Percentiles rank a stretch among this genome's conserved stretches.
Conservation (phyloP, 1,284 basidiomycete species). For the Malassezia cuniculi region DNA sequence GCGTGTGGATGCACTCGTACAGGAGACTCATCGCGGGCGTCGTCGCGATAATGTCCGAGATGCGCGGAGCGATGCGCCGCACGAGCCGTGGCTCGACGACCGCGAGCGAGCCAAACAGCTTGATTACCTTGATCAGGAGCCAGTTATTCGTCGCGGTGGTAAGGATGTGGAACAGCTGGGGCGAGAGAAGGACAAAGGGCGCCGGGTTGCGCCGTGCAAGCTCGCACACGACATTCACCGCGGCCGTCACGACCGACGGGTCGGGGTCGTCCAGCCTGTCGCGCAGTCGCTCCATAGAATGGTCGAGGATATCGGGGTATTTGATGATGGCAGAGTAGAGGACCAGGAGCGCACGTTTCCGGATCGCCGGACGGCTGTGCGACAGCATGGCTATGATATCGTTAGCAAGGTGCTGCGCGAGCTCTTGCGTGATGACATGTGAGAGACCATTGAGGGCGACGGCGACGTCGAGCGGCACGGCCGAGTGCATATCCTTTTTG, state of each 20-base stretch:
- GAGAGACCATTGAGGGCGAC: slow-evolving; percentile 75
- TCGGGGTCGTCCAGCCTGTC: slow-evolving; percentile 52
- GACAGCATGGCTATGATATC: slow-evolving; percentile 79
- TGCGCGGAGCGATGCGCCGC: slow-evolving; percentile 80
- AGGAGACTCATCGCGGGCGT: slow-evolving; percentile 88
- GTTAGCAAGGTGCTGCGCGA: slow-evolving; percentile 73
- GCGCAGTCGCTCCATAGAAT: slow-evolving; percentile 51
- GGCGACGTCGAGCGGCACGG: slow-evolving; percentile 59
- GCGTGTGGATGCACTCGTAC: slow-evolving; percentile 96
- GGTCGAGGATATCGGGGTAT: slow-evolving; percentile 28
- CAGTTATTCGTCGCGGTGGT: slow-evolving; percentile 94
- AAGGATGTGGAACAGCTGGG: slow-evolving; percentile 83
- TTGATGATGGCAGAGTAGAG: slow-evolving; percentile 50
- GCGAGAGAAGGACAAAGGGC: slow-evolving; percentile 51
- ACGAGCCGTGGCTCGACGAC: slow-evolving; percentile 85
- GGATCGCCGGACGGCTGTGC: slow-evolving; percentile 69
- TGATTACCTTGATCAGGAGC: slow-evolving; percentile 99
- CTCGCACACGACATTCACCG: slow-evolving; percentile 89
- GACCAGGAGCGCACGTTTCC: slow-evolving; percentile 75
- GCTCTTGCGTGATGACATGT: slow-evolving; percentile 72
- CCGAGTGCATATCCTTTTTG: slow-evolving; percentile 84
- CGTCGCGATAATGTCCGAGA: slow-evolving; percentile 85
- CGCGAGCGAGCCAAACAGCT: slow-evolving; percentile 52
- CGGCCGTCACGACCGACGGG: slow-evolving; percentile 70
- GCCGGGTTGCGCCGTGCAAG: slow-evolving; percentile 51